Conservation (phyloP, 345 rosid species). For the Syzygium aromaticum region DNA sequence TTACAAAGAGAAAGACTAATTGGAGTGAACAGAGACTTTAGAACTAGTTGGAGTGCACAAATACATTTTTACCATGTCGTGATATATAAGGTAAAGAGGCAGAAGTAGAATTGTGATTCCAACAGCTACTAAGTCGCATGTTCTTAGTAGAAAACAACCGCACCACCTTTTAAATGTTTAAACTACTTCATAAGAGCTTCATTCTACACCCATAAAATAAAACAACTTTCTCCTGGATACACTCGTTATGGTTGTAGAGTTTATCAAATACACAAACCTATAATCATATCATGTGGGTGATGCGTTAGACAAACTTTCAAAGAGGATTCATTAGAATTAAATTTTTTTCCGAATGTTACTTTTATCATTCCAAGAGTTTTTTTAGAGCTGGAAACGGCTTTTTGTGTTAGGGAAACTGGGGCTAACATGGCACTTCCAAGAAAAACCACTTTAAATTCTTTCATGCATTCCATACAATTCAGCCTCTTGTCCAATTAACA, state of each 20-base stretch:
- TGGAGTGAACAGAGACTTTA: not conserved
- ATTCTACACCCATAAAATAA: not conserved
- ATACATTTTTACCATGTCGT: not conserved
- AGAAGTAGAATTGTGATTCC: too few relatives aligned
- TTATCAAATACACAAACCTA: not conserved
- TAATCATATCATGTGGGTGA: not conserved
- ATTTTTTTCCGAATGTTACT: too few relatives aligned
- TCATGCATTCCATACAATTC: not conserved
- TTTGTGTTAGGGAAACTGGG: not conserved
- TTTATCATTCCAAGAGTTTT: too few relatives aligned
- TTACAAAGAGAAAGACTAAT: not conserved
- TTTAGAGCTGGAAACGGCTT: too few relatives aligned
- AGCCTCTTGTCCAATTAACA: not conserved
- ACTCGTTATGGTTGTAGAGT: not conserved
- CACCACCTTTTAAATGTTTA: not conserved
- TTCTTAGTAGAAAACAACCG: not conserved
- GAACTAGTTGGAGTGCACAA: not conserved
- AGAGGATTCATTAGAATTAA: not conserved
- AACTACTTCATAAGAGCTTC: too few relatives aligned
- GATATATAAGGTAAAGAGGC: not conserved
- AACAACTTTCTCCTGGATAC: not conserved
- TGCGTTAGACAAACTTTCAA: not conserved
- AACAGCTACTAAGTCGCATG: accelerated
- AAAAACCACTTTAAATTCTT: not conserved
- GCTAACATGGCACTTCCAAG: not conserved